phyloP scores from a whole-genome alignment of 768 basidiomycete species.

The Lentinula lateritia region DNA sequence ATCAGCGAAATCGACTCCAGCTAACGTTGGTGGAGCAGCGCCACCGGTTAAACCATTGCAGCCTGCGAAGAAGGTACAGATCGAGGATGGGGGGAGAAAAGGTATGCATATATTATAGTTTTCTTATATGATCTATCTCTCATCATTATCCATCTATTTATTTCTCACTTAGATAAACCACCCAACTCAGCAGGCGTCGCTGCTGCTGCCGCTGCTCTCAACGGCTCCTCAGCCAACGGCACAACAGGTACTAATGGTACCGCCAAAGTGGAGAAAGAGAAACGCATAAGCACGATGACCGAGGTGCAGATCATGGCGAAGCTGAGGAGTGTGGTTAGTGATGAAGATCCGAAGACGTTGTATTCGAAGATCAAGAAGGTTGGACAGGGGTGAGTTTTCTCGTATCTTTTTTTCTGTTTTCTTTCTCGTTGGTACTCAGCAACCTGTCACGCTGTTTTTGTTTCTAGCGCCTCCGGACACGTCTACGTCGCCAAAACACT shows the following conservation, averaged over 20 bases:
- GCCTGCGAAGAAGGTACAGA: constrained; percentile 66
- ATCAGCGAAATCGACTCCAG: constrained; percentile 40
- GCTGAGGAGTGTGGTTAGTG: constrained; percentile 79
- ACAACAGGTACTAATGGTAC: no score
- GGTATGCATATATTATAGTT: background rate
- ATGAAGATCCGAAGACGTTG: constrained; percentile 80
- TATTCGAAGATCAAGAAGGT: constrained; percentile 99
- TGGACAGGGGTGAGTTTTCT: constrained; percentile 81
- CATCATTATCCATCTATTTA: no score
- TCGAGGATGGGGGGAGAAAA: constrained; percentile 27
- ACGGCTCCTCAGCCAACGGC: constrained; percentile 15
- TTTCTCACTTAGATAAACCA: constrained; percentile 28
- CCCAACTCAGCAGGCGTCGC: constrained; percentile 40
- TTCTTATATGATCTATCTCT: background rate
- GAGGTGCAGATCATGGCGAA: constrained; percentile 99
- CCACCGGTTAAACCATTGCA: constrained; percentile 73
- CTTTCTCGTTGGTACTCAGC: background rate
- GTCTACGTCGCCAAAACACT: constrained; percentile 96
- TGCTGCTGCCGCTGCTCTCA: constrained; percentile 66
- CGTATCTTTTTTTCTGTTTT: constrained; percentile 7
- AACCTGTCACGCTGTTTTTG: no score
- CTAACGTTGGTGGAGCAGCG: constrained; percentile 49
- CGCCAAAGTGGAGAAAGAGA: constrained; percentile 75
- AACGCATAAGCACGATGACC: constrained; percentile 93
- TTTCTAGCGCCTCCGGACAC: constrained; percentile 83